phyloP scores from a whole-genome alignment of 805 yeast genomes.

The Saccharomyces eubayanus region DNA sequence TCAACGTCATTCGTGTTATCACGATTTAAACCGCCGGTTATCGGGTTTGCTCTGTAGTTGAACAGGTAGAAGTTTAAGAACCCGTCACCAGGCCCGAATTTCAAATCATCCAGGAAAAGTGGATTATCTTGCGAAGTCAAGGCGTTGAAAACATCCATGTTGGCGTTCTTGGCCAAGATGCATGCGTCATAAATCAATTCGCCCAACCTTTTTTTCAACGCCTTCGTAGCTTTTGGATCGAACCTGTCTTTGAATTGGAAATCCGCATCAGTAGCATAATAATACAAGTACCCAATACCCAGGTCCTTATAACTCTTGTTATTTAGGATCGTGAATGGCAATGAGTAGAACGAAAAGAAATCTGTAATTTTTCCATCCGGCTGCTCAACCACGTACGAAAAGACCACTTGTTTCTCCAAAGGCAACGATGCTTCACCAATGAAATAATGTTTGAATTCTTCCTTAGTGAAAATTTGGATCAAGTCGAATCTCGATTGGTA shows the following conservation, averaged over 20 bases:
- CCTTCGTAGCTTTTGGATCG: slow-evolving; percentile 34
- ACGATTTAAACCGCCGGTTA: slow-evolving; percentile 68
- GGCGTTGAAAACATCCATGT: slow-evolving; percentile 90
- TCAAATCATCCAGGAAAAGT: slow-evolving; percentile 68
- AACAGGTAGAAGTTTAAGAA: slow-evolving; percentile 82
- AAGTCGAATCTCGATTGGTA: slow-evolving; percentile 69
- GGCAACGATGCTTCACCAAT: slow-evolving; percentile 37
- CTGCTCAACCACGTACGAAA: slow-evolving; percentile 66
- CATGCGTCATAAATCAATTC: slow-evolving; percentile 65
- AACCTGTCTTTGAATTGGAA: slow-evolving; percentile 33
- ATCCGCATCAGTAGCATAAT: slow-evolving; percentile 73
- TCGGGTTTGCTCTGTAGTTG: slow-evolving; percentile 77
- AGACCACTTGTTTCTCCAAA: slow-evolving; percentile 42
- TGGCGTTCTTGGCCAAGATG: slow-evolving; percentile 53
- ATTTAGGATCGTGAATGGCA: slow-evolving; percentile 78
- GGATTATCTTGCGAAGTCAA: slow-evolving; percentile 85
- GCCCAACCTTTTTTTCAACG: slow-evolving; percentile 50
- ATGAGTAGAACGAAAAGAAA: slow-evolving; percentile 78
- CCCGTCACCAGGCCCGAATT: slow-evolving; percentile 93
- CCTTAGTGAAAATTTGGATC: slow-evolving; percentile 53
- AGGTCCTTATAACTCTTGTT: slow-evolving; percentile 55
- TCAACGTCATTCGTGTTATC: slow-evolving; percentile 45
- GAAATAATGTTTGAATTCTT: slow-evolving; percentile 71
- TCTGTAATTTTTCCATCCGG: slow-evolving; percentile 61
- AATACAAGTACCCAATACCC: slow-evolving; percentile 81